Percentiles rank a stretch among this genome's conserved stretches.
Conservation (phyloP, 2,329 filamentous ascomycete species). For the Calonectria hongkongensis region DNA sequence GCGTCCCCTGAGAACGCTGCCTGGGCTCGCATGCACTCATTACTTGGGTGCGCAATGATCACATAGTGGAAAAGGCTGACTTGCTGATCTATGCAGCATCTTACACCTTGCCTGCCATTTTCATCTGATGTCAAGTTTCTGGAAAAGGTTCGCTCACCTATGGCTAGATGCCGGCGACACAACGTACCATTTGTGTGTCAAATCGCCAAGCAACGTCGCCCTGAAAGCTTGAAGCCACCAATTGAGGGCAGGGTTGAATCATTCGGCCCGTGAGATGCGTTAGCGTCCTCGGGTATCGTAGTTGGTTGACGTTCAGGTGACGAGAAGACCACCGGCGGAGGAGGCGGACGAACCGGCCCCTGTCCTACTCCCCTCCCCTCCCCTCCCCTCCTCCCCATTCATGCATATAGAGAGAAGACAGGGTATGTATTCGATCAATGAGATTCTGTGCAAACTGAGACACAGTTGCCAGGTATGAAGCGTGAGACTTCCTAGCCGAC, state of each 20-base stretch:
- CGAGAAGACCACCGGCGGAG: background rate
- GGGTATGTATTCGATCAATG: background rate
- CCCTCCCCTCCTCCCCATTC: background rate
- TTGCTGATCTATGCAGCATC: background rate
- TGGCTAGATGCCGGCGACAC: background rate
- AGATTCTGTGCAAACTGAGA: conserved; percentile 20
- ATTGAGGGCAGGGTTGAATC: background rate
- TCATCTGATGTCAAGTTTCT: background rate
- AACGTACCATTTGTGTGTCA: background rate
- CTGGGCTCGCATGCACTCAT: background rate
- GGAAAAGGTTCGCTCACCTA: background rate
- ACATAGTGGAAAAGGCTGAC: background rate
- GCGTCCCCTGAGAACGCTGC: conserved; percentile 19
- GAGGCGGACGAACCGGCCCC: conserved; percentile 15
- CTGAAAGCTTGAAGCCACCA: background rate
- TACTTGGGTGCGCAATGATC: background rate
- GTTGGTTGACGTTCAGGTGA: conserved; percentile 5
- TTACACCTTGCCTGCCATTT: background rate
- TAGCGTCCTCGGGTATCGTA: conserved; percentile 18
- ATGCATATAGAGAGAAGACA: background rate
- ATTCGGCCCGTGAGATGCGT: conserved; percentile 18
- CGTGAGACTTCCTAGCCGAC: conserved; percentile 13
- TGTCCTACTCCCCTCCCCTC: background rate
- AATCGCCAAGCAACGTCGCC: background rate
- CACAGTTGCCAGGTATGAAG: conserved; percentile 17